Conservation (phyloP, 805 yeast species). For the Metschnikowia lunata region DNA sequence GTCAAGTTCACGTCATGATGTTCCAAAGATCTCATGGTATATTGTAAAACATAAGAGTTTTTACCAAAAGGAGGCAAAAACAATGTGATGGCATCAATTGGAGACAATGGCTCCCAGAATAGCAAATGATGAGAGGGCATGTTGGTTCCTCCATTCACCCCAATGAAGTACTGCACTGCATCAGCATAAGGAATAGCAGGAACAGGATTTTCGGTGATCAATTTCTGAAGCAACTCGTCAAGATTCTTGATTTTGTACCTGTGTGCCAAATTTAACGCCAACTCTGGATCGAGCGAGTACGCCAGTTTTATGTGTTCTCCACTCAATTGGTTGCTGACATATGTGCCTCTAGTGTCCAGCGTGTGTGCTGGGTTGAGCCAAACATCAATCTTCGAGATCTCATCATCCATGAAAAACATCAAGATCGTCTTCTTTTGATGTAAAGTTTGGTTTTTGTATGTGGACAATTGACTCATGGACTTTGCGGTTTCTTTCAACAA, state of each 20-base stretch:
- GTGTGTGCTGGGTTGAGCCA: conserved; percentile 71
- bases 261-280: conserved; percentile 67
- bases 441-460: conserved; percentile 23
- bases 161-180: conserved; percentile 53
- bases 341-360: conserved; percentile 36
- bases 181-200: conserved; percentile 52
- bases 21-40: conserved; percentile 85
- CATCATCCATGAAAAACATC: conserved; percentile 67
- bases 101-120: conserved; percentile 74
- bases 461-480: conserved; percentile 19
- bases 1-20: conserved; percentile 81
- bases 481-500: conserved; percentile 52
- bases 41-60: conserved; percentile 72
- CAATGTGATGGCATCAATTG: conserved; percentile 78
- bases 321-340: conserved; percentile 26
- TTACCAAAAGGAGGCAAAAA: conserved; percentile 70
- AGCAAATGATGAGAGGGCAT: conserved; percentile 43
- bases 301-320: conserved; percentile 50
- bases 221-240: conserved; percentile 36
- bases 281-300: conserved; percentile 60
- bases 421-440: conserved; percentile 52
- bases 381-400: conserved; percentile 62
- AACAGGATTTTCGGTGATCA: conserved; percentile 56
- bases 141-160: conserved; percentile 33
- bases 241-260: conserved; percentile 48